Conservation (phyloP, 495 filamentous ascomycete genomes). For the Aspergillus asperescens region DNA sequence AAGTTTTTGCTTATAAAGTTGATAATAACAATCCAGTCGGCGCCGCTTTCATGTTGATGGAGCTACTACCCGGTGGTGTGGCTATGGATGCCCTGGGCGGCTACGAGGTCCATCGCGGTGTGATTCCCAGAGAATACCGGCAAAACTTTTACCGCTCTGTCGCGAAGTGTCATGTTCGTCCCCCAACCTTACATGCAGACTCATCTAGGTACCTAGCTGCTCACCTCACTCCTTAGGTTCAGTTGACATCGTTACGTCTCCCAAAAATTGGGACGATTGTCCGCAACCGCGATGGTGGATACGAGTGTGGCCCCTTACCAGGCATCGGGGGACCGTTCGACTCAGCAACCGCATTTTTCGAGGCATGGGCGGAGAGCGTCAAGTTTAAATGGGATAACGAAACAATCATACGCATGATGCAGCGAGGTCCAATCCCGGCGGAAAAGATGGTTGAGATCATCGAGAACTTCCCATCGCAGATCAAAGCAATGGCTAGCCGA, state of each 20-base stretch:
- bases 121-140: neutral
- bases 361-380: conserved; percentile 11
- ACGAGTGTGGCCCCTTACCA: conserved; percentile 11
- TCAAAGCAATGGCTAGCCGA: conserved; percentile 2
- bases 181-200: conserved; percentile 4
- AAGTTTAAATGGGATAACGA: neutral
- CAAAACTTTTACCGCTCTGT: no score
- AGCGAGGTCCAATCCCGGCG: neutral
- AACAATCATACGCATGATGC: neutral
- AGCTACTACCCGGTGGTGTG: conserved; percentile 6
- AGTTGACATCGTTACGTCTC: conserved; percentile 6
- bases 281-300: neutral
- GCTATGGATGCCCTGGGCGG: conserved; percentile 14
- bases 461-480: neutral
- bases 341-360: conserved; percentile 14
- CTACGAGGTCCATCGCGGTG: conserved; percentile 5
- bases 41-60: conserved; percentile 11
- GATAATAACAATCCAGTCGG: neutral
- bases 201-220: neutral
- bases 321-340: conserved; percentile 9
- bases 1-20: conserved; percentile 10
- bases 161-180: no score
- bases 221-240: no score
- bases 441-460: neutral
- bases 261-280: conserved; percentile 13